Evolutionary conservation across 2,329 filamentous ascomycete species (phyloP), one percentile per base, ranked within the genome.

Genomic region (Diaporthe citrichinensis): DNA sequence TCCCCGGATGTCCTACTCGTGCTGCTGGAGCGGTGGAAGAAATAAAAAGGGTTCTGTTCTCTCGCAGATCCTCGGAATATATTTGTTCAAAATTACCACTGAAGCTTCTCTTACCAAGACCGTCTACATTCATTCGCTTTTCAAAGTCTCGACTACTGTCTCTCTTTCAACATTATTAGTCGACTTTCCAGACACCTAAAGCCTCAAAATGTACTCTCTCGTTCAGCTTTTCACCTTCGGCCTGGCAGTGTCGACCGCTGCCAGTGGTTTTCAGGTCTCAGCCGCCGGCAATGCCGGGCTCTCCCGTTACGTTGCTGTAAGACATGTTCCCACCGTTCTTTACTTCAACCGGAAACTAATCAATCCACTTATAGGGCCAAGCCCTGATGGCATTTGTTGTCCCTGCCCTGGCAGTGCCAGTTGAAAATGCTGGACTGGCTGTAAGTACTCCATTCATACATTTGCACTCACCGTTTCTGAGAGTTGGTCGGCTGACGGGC

Each of bases 191-290:
- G 3, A 36, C 15, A 39, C 15, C 20, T 4, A 1, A 39, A 20
- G 61, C 8, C 10, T 1, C 41, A 74, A 51, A 55, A 74, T 74
- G 73, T 58, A 31, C 12, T 61, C 31, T 10, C 36, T 71, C 20
- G 55, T 59, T 61, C 73, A 74, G 17, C 31, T 74, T 1, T 74
- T 71, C 34, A 28, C 73, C 41, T 20, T 74, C 8, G 73, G 65
- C 25, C 49, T 74, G 36, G 73, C 73, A 1, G 53, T 25, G 0
- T 46, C 23, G n/a, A 71, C 53, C 44, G 36, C 62, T 1, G 65
- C 5, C 2, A 49, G 17, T 15, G 73, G 73, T 10, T 20, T 59
- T 8, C 73, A 71, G n/a, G 31, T 31, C 12, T 41, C 65, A 10
- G 6, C 10, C 6, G 34, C 65, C 65, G 51, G 39, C 25, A 73